phyloP scores from a whole-genome alignment of 2,329 filamentous ascomycete genomes.

The Ilyonectria sp. region DNA sequence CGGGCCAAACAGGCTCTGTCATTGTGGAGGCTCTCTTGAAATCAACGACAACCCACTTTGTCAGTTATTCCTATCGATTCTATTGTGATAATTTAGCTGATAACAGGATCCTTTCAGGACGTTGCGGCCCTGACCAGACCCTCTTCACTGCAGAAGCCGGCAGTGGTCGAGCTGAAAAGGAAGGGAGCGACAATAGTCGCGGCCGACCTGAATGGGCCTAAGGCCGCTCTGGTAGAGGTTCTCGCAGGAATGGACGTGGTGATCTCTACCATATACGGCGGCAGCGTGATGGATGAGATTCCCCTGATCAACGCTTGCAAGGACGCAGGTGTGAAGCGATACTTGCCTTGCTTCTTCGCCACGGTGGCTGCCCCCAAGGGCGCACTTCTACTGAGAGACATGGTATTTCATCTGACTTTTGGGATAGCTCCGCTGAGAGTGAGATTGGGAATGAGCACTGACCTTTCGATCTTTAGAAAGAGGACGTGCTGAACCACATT shows the following conservation, averaged over 20 bases:
- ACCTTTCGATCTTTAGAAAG: slow-evolving; percentile 55
- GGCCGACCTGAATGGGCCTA: slow-evolving; percentile 57
- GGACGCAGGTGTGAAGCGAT: slow-evolving; percentile 64
- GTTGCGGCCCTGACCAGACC: slow-evolving; percentile 64
- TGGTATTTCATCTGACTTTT: background rate
- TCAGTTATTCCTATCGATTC: too few species aligned
- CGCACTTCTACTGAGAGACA: slow-evolving; percentile 38
- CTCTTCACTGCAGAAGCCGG: slow-evolving; percentile 62
- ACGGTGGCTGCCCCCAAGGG: slow-evolving; percentile 59
- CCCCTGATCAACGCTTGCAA: slow-evolving; percentile 64
- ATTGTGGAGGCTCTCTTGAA: slow-evolving; percentile 57
- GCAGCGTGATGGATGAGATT: slow-evolving; percentile 61
- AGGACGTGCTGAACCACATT: slow-evolving; percentile 65
- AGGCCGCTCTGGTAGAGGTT: too few species aligned
- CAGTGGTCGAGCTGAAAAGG: slow-evolving; percentile 56
- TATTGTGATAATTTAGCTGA: background rate
- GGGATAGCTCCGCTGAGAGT: background rate
- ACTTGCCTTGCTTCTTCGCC: slow-evolving; percentile 66
- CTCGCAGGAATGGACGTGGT: slow-evolving; percentile 58
- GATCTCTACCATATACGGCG: slow-evolving; percentile 51
- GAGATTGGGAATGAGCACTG: background rate
- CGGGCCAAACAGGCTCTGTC: slow-evolving; percentile 58
- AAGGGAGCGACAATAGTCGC: slow-evolving; percentile 60
- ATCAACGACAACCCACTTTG: slow-evolving; percentile 22
- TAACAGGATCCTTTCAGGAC: slow-evolving; percentile 53